Base-by-base conservation (phyloP, 2,329 filamentous ascomycete species). In the Onygena corvina region DNA sequence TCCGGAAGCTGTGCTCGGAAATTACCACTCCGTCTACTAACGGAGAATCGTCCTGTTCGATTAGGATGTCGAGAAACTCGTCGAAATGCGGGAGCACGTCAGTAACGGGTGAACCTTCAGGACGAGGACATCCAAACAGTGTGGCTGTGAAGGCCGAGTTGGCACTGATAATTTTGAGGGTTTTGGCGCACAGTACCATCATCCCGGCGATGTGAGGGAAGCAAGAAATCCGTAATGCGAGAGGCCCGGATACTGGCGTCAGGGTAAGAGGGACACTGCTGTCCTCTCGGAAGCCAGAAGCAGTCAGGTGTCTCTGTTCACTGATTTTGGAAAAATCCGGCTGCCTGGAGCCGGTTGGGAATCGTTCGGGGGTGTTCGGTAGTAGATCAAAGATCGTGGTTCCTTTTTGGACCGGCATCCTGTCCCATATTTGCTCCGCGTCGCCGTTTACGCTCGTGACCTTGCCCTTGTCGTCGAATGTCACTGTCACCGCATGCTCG, bases 171-270 rank as follows among this genome's bases (percentile, higher is more conserved):
- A 98, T 84, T 46, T 79, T 78, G 55, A 96, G 74, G 0, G 76
- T 80, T 25, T 80, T 71, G 1, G 90, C 83, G n/a, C 85, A 83
- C 9, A 98, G 74, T 6, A 98, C 89, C 61, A 98, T 81, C 60
- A 98, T 95, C 45, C 92, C 92, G 49, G 92, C 92, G 67, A 98
- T 95, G 62, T 98, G 90, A 12, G 92, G 92, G 56, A 95, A 94
- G 61, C 88, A 94, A 12, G 90, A 94, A 36, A 98, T 78, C 47
- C 86, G 81, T 55, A 98, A 76, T 56, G 86, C 81, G 14, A 79
- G 76, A 57, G 81, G 74, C 35, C 77, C 80, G 29, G 79, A 76
- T 2, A 86, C 71, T 60, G 85, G 83, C 52, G 88, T 81, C 46
- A 98, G 76, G 0, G 84, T 84, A 50, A 87, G 83, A 1, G 92